Percentiles rank a stretch among this genome's conserved stretches.
Conservation (phyloP, 441 rosid genomes). For the Corymbia calophylla region DNA sequence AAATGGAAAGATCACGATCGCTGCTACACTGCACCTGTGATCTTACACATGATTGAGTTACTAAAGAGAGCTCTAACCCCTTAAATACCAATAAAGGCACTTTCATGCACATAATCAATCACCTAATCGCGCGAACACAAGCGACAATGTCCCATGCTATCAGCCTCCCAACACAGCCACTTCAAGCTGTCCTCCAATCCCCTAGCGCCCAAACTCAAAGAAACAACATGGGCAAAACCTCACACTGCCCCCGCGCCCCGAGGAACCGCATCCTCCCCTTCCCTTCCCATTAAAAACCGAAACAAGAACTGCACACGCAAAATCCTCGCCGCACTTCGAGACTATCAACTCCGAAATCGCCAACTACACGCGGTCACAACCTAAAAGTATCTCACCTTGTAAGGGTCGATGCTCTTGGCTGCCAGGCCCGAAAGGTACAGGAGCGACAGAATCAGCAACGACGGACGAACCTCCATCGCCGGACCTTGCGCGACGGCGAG, state of each 20-base stretch:
- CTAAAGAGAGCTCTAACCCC: neutral
- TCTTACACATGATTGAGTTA: neutral
- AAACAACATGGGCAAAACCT: neutral
- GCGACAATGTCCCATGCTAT: neutral
- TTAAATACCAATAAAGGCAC: neutral
- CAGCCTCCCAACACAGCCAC: neutral
- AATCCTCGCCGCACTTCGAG: neutral
- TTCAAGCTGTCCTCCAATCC: neutral
- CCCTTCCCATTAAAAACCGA: neutral
- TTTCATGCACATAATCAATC: neutral
- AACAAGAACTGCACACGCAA: neutral
- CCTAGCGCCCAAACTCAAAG: neutral
- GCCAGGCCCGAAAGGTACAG: conserved; percentile 21
- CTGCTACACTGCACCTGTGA: neutral
- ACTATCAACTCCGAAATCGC: neutral
- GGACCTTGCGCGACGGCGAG: neutral
- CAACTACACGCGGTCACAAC: neutral
- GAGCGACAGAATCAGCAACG: conserved; percentile 17
- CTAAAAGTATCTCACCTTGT: conserved; percentile 39
- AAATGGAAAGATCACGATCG: neutral
- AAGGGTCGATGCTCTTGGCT: conserved; percentile 63
- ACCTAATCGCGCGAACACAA: neutral
- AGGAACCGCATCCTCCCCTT: neutral
- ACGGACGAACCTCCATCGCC: conserved; percentile 24
- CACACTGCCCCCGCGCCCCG: neutral